Percentiles rank a stretch among this genome's conserved stretches.
Evolutionary conservation across 495 filamentous ascomycete species (phyloP).

Genomic region (Immersiella caudata): DNA sequence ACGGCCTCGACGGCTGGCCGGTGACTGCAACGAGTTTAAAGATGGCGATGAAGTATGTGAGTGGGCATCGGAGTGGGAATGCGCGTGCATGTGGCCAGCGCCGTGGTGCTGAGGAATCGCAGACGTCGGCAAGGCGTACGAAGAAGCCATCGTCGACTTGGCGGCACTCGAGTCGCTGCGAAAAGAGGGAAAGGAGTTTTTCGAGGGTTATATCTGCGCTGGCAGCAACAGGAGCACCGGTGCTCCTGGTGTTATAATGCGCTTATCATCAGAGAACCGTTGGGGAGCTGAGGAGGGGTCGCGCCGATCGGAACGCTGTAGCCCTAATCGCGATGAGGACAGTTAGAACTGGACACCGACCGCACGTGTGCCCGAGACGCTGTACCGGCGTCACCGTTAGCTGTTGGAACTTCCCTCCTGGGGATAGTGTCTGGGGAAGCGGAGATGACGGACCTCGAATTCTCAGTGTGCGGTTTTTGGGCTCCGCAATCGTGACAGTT

Average conservation of each 20-base stretch:
- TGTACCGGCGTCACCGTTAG: neutral
- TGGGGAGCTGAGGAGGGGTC: constrained; percentile 12
- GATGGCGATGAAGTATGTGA: constrained; percentile 44
- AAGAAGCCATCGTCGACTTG: constrained; percentile 46
- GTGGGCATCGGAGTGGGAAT: constrained; percentile 42
- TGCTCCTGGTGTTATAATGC: constrained; percentile 26
- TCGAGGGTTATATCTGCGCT: neutral
- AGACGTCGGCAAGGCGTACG: constrained; percentile 54
- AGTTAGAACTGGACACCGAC: neutral
- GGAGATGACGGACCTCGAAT: constrained; percentile 14
- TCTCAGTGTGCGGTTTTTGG: neutral
- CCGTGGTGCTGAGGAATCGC: constrained; percentile 50
- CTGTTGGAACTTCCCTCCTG: neutral
- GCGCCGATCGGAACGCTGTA: neutral
- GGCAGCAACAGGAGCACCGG: constrained; percentile 25
- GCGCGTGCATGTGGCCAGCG: constrained; percentile 31
- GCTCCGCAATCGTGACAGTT: constrained; percentile 17
- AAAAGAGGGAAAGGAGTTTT: neutral
- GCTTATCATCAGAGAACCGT: constrained; percentile 22
- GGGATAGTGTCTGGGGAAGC: constrained; percentile 2
- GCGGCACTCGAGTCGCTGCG: neutral
- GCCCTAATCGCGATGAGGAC: neutral
- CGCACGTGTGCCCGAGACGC: neutral
- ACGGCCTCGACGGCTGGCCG: constrained; percentile 29
- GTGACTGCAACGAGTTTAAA: constrained; percentile 26